A percentile compares a stretch with the other conserved stretches of the same genome.
phyloP scores from a whole-genome alignment of 1,139 yeast genomes.

The Taiozyma sp. region DNA sequence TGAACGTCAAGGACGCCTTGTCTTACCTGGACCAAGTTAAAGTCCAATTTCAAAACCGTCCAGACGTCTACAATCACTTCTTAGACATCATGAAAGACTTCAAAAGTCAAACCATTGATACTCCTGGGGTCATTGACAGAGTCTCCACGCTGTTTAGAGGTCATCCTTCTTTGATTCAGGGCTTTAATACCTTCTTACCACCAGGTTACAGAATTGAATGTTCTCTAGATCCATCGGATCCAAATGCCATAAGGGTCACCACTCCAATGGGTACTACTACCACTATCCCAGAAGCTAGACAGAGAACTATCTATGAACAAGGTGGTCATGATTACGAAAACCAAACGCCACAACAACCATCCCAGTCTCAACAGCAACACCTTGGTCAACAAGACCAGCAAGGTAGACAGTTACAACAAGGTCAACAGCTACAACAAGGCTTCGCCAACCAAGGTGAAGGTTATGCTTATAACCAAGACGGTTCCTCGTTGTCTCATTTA shows the following conservation, averaged over 20 bases:
- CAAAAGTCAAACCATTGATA: conserved; percentile 91
- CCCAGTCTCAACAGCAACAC: conserved; percentile 8
- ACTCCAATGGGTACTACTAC: conserved; percentile 90
- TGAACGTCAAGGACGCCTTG: conserved; percentile 93
- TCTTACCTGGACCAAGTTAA: conserved; percentile 95
- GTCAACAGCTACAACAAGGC: conserved; percentile 10
- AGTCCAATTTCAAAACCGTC: conserved; percentile 84
- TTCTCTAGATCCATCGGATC: conserved; percentile 83
- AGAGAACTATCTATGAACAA: conserved; percentile 7
- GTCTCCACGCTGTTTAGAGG: conserved; percentile 89
- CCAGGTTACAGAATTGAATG: conserved; percentile 96
- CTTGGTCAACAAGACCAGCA: conserved; percentile 9
- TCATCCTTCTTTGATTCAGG: conserved; percentile 89
- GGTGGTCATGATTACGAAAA: conserved; percentile 8
- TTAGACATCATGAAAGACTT: conserved; percentile 98
- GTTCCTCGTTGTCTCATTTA: conserved; percentile 29
- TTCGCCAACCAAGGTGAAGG: conserved; percentile 16
- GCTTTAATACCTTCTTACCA: conserved; percentile 94
- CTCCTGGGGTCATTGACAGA: conserved; percentile 97
- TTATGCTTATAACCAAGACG: conserved; percentile 10
- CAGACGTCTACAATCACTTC: conserved; percentile 93
- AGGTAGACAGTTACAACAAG: conserved; percentile 9
- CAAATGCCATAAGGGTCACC: conserved; percentile 88
- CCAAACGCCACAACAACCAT: conserved; percentile 7
- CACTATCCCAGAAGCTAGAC: conserved; percentile 12